Evolutionary conservation across 1,139 yeast genomes (phyloP).

Genomic region (Petasospora rhodanensis): DNA sequence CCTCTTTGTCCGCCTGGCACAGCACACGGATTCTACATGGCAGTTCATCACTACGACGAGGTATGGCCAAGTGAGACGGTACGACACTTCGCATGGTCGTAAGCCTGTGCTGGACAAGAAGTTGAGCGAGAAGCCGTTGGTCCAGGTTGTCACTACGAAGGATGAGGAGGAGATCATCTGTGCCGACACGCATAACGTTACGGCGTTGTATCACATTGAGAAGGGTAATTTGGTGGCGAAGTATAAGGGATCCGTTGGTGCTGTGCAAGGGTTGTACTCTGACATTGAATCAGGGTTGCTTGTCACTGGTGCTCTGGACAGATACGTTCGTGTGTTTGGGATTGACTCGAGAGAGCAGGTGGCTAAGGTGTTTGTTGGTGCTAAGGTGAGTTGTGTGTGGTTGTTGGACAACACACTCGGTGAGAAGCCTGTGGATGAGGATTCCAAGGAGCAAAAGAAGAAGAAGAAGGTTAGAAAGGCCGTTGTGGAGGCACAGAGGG

Average conservation of each 20-base stretch:
- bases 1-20: slow-evolving; percentile 37
- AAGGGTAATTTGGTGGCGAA: slow-evolving; percentile 39
- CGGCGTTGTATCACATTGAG: slow-evolving; percentile 47
- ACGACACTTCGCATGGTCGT: slow-evolving; percentile 55
- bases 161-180: slow-evolving; percentile 40
- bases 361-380: slow-evolving; percentile 72
- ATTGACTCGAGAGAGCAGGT: slow-evolving; percentile 50
- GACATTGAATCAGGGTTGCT: slow-evolving; percentile 24
- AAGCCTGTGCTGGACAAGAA: slow-evolving; percentile 52
- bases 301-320: slow-evolving; percentile 77
- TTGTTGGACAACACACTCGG: slow-evolving; percentile 36
- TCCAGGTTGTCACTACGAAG: slow-evolving; percentile 27
- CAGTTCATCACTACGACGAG: slow-evolving; percentile 60
- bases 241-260: slow-evolving; percentile 44
- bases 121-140: slow-evolving; percentile 45
- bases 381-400: slow-evolving; percentile 58
- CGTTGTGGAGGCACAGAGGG: slow-evolving; percentile 27
- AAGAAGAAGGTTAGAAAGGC: slow-evolving; percentile 16
- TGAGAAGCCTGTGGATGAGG: slow-evolving; percentile 20
- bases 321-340: slow-evolving; percentile 78
- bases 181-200: slow-evolving; percentile 53
- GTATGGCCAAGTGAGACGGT: slow-evolving; percentile 63
- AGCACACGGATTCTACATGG: slow-evolving; percentile 30
- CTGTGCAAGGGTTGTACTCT: slow-evolving; percentile 30
- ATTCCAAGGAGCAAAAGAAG: slow-evolving; percentile 32